phyloP scores from a whole-genome alignment of 2,329 filamentous ascomycete species.

The Plenodomus tracheiphilus region DNA sequence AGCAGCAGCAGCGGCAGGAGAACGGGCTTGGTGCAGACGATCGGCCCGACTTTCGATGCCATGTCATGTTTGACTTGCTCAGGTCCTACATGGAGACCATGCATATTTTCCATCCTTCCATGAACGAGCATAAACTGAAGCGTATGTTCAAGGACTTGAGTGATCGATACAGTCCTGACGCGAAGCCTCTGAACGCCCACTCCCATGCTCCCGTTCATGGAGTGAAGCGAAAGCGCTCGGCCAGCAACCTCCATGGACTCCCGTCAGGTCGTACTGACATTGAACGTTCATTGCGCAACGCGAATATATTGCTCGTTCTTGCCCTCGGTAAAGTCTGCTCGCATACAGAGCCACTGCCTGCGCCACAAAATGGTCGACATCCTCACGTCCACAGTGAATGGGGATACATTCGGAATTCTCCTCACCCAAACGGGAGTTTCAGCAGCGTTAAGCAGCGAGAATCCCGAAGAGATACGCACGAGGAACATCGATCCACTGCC shows the following conservation, averaged over 20 bases:
- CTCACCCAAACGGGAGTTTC: slow-evolving; percentile 43
- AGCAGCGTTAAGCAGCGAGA: slow-evolving; percentile 33
- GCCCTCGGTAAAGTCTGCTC: slow-evolving; percentile 84
- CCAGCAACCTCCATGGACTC: slow-evolving; percentile 28
- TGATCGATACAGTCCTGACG: slow-evolving; percentile 39
- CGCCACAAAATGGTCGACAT: slow-evolving; percentile 58
- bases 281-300: slow-evolving; percentile 58
- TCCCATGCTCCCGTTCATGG: slow-evolving; percentile 21
- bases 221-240: slow-evolving; percentile 42
- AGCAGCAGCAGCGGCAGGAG: too few relatives aligned
- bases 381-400: slow-evolving; percentile 20
- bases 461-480: slow-evolving; percentile 27
- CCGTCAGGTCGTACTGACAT: slow-evolving; percentile 26
- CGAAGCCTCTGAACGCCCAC: slow-evolving; percentile 30
- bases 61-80: slow-evolving; percentile 55
- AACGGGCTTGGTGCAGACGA: slow-evolving; percentile 58
- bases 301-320: slow-evolving; percentile 78
- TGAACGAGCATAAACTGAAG: slow-evolving; percentile 58
- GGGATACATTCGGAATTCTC: slow-evolving; percentile 37
- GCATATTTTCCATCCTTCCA: slow-evolving; percentile 66
- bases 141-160: slow-evolving; percentile 56
- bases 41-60: slow-evolving; percentile 56
- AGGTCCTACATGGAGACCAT: slow-evolving; percentile 63
- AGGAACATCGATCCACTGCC: slow-evolving; percentile 84
- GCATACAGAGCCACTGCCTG: slow-evolving; percentile 53